Evolutionary conservation across 495 filamentous ascomycete species (phyloP).

Genomic region (Filosporella fistucella): DNA sequence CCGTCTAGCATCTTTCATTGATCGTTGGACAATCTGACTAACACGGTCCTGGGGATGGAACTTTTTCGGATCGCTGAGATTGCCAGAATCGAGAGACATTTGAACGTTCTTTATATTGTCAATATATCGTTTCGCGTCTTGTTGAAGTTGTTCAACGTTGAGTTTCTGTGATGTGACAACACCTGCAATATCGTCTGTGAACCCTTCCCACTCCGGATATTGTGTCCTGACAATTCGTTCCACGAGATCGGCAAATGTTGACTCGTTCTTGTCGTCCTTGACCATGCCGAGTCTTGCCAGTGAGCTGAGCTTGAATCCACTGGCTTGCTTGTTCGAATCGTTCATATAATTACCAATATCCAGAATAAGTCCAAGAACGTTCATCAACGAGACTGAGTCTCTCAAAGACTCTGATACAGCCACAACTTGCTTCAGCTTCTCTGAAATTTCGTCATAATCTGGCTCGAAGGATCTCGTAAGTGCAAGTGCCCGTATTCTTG

Average conservation of each 20-base stretch:
- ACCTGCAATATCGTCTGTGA: constrained; percentile 77
- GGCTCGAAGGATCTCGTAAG: constrained; percentile 80
- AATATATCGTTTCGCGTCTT: constrained; percentile 91
- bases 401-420: constrained; percentile 81
- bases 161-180: constrained; percentile 85
- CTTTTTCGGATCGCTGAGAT: constrained; percentile 92
- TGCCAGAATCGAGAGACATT: constrained; percentile 84
- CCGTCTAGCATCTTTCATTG: constrained; percentile 92
- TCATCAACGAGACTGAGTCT: constrained; percentile 89
- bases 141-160: constrained; percentile 86
- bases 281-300: constrained; percentile 95
- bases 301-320: constrained; percentile 94
- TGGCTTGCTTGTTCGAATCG: constrained; percentile 95
- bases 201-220: constrained; percentile 92
- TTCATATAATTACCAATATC: constrained; percentile 99
- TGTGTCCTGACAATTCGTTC: constrained; percentile 95
- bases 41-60: constrained; percentile 98
- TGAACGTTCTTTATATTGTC: constrained; percentile 94
- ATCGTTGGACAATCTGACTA: constrained; percentile 82
- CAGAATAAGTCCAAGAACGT: constrained; percentile 90
- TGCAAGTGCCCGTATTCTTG: constrained; percentile 83
- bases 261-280: constrained; percentile 98
- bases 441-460: constrained; percentile 87
- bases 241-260: constrained; percentile 92
- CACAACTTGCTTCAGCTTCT: constrained; percentile 77